Conservation (phyloP, 2,329 filamentous ascomycete species). For the Aspergillus texensis region DNA sequence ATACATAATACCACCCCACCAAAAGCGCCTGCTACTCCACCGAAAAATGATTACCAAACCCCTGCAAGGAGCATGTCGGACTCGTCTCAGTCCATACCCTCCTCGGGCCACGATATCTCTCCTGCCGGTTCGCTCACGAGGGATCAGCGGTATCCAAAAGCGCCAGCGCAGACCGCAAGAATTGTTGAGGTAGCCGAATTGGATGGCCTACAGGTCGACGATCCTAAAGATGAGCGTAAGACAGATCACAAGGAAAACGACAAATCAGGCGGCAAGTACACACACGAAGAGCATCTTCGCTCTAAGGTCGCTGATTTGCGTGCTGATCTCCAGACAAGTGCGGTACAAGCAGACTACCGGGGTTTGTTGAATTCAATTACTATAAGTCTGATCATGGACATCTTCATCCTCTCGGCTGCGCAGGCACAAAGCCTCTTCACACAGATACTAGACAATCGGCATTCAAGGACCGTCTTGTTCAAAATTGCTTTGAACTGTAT, state of each 20-base stretch:
- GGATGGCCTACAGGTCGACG: slow-evolving; percentile 37
- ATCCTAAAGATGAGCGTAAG: slow-evolving; percentile 15
- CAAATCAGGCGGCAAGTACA: not conserved
- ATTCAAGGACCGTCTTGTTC: slow-evolving; percentile 21
- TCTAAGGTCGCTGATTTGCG: slow-evolving; percentile 25
- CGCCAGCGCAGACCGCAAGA: slow-evolving; percentile 12
- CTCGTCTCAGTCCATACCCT: slow-evolving; percentile 5
- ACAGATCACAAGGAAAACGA: slow-evolving; percentile 3
- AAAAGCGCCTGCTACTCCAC: slow-evolving; percentile 3
- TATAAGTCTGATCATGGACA: slow-evolving; percentile 34
- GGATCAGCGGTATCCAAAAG: slow-evolving; percentile 2
- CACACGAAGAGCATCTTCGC: slow-evolving; percentile 11
- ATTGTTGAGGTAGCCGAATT: slow-evolving; percentile 38
- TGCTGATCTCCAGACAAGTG: slow-evolving; percentile 18
- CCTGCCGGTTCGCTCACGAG: slow-evolving; percentile 7
- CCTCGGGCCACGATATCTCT: slow-evolving; percentile 1
- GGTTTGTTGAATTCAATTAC: slow-evolving; percentile 24
- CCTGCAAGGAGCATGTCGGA: slow-evolving; percentile 15
- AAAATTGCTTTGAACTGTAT: slow-evolving; percentile 27
- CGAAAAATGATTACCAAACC: slow-evolving; percentile 2
- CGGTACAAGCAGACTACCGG: slow-evolving; percentile 14
- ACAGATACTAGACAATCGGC: slow-evolving; percentile 27
- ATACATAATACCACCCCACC: slow-evolving; percentile 16
- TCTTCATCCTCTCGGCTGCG: slow-evolving; percentile 30
- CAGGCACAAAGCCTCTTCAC: slow-evolving; percentile 29